Percentiles rank a stretch among this genome's conserved stretches.
Evolutionary conservation across 2,329 filamentous ascomycete species (phyloP).

Genomic region (Beauveria australis): DNA sequence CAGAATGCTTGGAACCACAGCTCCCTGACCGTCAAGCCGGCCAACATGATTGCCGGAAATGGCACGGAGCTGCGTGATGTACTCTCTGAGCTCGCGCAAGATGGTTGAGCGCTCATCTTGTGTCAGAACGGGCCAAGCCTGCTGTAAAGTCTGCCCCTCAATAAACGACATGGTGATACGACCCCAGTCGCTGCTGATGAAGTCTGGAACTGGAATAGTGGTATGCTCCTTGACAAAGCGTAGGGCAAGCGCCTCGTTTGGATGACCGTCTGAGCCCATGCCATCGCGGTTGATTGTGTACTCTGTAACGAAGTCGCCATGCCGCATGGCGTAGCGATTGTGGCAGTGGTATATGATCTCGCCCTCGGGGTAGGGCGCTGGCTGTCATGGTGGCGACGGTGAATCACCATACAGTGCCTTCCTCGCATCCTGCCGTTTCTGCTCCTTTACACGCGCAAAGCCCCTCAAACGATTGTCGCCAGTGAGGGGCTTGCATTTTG

Average conservation of each 20-base stretch:
- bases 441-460: background rate
- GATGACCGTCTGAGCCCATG: constrained; percentile 12
- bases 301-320: constrained; percentile 16
- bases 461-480: background rate
- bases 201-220: constrained; percentile 18
- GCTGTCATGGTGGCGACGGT: background rate
- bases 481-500: background rate
- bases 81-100: constrained; percentile 16
- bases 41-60: constrained; percentile 15
- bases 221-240: constrained; percentile 17
- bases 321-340: constrained; percentile 9
- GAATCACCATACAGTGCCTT: background rate
- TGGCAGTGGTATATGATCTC: constrained; percentile 13
- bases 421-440: background rate
- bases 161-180: constrained; percentile 21
- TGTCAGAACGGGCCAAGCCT: constrained; percentile 17
- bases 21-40: constrained; percentile 18
- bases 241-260: constrained; percentile 16
- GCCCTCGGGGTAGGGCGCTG: constrained; percentile 17
- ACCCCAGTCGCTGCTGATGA: constrained; percentile 20
- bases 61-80: constrained; percentile 16
- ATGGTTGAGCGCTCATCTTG: constrained; percentile 14
- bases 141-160: constrained; percentile 18
- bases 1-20: constrained; percentile 16
- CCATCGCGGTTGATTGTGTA: constrained; percentile 16